phyloP scores from a whole-genome alignment of 2,329 filamentous ascomycete species.

The Sporothrix protearum region DNA sequence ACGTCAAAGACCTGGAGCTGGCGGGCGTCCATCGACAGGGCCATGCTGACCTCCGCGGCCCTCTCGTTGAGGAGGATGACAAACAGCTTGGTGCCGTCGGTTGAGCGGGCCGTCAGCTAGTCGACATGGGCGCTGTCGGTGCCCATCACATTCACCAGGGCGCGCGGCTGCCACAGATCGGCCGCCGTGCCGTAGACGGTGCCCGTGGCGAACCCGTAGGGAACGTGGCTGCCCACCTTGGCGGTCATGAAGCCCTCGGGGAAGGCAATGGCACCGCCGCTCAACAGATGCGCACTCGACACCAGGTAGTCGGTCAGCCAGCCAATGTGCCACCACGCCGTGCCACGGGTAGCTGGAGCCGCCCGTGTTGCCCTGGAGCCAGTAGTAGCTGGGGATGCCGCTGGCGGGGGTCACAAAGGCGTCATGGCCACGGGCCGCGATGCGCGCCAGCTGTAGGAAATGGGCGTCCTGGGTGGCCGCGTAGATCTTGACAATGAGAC shows the following conservation, averaged over 20 bases:
- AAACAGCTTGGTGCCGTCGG: slow-evolving; percentile 20
- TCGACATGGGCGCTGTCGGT: slow-evolving; percentile 19
- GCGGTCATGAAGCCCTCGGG: slow-evolving; percentile 24
- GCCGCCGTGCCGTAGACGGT: slow-evolving; percentile 20
- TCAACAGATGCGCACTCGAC: slow-evolving; percentile 19
- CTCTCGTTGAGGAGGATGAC: slow-evolving; percentile 20
- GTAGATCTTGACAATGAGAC: slow-evolving; percentile 23
- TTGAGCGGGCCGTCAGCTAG: slow-evolving; percentile 19
- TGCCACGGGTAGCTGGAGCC: slow-evolving; percentile 25
- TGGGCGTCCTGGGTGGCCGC: slow-evolving; percentile 21
- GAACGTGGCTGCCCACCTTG: slow-evolving; percentile 26
- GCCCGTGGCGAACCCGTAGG: slow-evolving; percentile 21
- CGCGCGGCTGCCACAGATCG: slow-evolving; percentile 21
- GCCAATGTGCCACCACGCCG: slow-evolving; percentile 27
- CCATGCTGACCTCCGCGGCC: neutral
- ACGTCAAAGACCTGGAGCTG: slow-evolving; percentile 6
- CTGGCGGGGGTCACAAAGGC: slow-evolving; percentile 22
- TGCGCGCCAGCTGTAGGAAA: slow-evolving; percentile 23
- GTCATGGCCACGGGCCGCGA: slow-evolving; percentile 24
- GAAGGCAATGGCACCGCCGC: slow-evolving; percentile 20
- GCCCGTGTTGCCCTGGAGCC: slow-evolving; percentile 24
- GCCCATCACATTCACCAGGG: neutral
- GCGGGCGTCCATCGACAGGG: slow-evolving; percentile 17
- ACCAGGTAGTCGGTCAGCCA: slow-evolving; percentile 26
- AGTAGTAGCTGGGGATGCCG: slow-evolving; percentile 26